Evolutionary conservation across 2,329 filamentous ascomycete genomes (phyloP).

Genomic region (Hymenotorrendiella dingleyae): DNA sequence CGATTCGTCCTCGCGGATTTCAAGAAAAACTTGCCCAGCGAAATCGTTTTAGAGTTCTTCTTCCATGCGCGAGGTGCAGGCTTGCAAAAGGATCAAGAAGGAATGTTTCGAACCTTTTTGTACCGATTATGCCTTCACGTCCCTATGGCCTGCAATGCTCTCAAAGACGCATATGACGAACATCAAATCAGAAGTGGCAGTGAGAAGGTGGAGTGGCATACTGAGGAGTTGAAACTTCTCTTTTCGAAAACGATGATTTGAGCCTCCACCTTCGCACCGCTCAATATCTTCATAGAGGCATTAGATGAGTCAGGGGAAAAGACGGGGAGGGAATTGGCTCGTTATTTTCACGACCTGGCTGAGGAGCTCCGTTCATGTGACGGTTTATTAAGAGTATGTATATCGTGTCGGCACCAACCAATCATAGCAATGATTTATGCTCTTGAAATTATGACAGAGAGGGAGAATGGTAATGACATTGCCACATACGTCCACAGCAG

Average conservation of each 20-base stretch:
- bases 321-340: neutral
- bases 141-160: no score
- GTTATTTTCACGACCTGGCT: neutral
- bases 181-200: neutral
- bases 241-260: neutral
- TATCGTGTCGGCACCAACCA: neutral
- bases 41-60: no score
- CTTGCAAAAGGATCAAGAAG: neutral
- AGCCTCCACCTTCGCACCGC: neutral
- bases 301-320: neutral
- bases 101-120: neutral
- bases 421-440: neutral
- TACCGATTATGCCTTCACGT: neutral
- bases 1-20: neutral
- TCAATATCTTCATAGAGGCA: neutral
- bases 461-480: neutral
- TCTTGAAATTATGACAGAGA: neutral
- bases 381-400: neutral
- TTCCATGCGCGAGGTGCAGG: neutral
- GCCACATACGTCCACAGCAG: no score
- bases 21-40: neutral
- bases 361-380: no score
- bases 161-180: no score
- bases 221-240: neutral
- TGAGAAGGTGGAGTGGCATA: neutral